These are phyloP conservation scores for Davidsoniella neocaledoniae DNA, from an alignment of 2,329 filamentous ascomycete species.

Conservation along the genomic window DNA sequence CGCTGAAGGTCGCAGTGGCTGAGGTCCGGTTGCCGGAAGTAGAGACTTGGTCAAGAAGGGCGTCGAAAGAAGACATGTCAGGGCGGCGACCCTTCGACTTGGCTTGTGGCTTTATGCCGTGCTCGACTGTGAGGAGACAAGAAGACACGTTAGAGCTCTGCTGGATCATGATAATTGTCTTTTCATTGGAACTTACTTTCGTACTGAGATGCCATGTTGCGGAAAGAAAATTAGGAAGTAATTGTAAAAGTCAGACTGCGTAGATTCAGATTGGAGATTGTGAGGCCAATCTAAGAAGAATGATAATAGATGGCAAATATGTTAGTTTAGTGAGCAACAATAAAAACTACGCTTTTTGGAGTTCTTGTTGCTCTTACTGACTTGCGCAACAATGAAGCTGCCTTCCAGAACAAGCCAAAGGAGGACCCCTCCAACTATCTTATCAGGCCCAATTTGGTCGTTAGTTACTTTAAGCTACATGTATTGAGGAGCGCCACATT, in stretches of 20 bases:
- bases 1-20: constrained; percentile 15
- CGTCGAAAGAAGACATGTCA: constrained; percentile 47
- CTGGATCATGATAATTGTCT: constrained; percentile 9
- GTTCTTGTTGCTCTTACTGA: no score
- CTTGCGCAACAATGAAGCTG: constrained; percentile 3
- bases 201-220: constrained; percentile 38
- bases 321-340: no score
- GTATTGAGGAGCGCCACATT: no score
- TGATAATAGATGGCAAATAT: no score
- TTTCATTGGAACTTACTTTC: constrained; percentile 25
- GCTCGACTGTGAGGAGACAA: constrained; percentile 34
- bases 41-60: constrained; percentile 37
- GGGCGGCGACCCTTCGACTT: constrained; percentile 29
- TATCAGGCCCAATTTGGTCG: no score
- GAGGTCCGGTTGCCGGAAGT: constrained; percentile 19
- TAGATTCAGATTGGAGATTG: no score
- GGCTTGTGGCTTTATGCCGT: constrained; percentile 19
- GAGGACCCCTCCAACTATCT: no score
- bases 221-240: background rate
- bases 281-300: no score
- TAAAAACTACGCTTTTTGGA: no score
- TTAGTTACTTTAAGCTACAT: no score
- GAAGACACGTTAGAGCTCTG: constrained; percentile 1
- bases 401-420: background rate
- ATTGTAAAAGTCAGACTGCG: no score